Conservation (phyloP, 2,329 filamentous ascomycete genomes). For the Talaromyces sp. region DNA sequence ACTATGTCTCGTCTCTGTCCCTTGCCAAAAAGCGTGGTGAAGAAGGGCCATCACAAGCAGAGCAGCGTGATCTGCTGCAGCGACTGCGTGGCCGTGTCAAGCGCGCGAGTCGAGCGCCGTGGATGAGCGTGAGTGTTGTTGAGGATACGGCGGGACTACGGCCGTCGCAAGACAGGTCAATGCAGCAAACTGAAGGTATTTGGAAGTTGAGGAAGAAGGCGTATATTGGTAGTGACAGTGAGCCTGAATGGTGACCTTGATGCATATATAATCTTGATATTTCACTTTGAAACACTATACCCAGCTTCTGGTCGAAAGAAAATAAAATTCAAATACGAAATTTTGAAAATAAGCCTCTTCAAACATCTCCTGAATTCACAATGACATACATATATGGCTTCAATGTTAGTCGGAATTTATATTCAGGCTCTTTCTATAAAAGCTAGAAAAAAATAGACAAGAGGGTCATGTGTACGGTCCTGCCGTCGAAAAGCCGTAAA, state of each 20-base stretch:
- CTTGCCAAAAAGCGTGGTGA: conserved; percentile 16
- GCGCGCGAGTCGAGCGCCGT: conserved; percentile 34
- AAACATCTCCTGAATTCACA: no score
- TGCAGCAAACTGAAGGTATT: conserved; percentile 22
- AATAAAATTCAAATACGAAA: no score
- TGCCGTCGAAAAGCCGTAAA: neutral
- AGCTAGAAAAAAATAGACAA: no score
- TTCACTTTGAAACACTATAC: neutral
- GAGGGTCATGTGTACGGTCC: neutral
- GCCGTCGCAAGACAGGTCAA: conserved; percentile 15
- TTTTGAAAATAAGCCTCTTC: no score
- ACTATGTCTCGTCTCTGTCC: conserved; percentile 21
- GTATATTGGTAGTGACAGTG: conserved; percentile 32
- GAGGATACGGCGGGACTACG: conserved; percentile 26
- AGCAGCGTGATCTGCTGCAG: conserved; percentile 16
- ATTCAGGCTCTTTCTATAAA: no score
- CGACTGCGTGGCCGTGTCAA: conserved; percentile 28
- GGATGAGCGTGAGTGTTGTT: conserved; percentile 33
- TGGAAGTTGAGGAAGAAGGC: conserved; percentile 37
- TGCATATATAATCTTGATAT: neutral
- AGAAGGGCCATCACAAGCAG: neutral
- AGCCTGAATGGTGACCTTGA: conserved; percentile 14
- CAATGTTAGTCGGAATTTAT: no score
- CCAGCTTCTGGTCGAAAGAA: neutral
- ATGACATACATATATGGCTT: no score